Evolutionary conservation across 345 rosid species (phyloP).

Genomic region (Iberis pinnata): DNA sequence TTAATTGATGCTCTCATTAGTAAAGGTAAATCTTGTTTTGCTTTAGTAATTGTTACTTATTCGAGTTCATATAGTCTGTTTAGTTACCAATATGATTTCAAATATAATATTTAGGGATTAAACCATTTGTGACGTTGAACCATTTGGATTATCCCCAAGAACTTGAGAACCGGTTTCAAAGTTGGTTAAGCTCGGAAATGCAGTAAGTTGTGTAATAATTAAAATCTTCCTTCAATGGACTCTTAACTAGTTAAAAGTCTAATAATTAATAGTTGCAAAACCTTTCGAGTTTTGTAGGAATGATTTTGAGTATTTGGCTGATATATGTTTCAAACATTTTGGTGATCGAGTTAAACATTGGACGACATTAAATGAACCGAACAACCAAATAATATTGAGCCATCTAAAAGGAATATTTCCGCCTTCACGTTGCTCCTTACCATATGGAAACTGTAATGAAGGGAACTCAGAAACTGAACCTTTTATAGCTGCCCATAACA

Average conservation of each 20-base stretch:
- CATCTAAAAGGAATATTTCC: slow-evolving; percentile 34
- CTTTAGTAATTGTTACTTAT: no score
- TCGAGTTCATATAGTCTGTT: no score
- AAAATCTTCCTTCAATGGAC: background rate
- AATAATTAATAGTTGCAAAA: background rate
- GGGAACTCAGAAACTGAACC: slow-evolving; percentile 53
- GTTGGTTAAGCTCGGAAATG: slow-evolving; percentile 55
- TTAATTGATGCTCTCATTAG: slow-evolving; percentile 46
- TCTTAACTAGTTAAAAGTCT: background rate
- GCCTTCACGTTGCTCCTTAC: slow-evolving; percentile 41
- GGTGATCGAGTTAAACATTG: slow-evolving; percentile 51
- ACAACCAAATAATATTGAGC: slow-evolving; percentile 24
- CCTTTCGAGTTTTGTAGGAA: slow-evolving; percentile 27
- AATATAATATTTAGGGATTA: slow-evolving; percentile 33
- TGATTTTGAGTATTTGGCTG: slow-evolving; percentile 45
- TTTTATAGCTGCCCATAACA: slow-evolving; percentile 48
- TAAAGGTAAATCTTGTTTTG: slow-evolving; percentile 29
- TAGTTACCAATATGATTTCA: no score
- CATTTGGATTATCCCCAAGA: slow-evolving; percentile 29
- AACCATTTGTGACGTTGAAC: slow-evolving; percentile 63
- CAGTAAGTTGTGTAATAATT: slow-evolving; percentile 36
- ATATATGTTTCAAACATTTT: slow-evolving; percentile 45
- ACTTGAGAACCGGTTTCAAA: slow-evolving; percentile 57
- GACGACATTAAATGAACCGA: slow-evolving; percentile 15
- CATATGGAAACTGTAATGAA: slow-evolving; percentile 38